Base-by-base conservation (phyloP, 1,284 basidiomycete genomes). In the Pyrrhoderma lamaoense region DNA sequence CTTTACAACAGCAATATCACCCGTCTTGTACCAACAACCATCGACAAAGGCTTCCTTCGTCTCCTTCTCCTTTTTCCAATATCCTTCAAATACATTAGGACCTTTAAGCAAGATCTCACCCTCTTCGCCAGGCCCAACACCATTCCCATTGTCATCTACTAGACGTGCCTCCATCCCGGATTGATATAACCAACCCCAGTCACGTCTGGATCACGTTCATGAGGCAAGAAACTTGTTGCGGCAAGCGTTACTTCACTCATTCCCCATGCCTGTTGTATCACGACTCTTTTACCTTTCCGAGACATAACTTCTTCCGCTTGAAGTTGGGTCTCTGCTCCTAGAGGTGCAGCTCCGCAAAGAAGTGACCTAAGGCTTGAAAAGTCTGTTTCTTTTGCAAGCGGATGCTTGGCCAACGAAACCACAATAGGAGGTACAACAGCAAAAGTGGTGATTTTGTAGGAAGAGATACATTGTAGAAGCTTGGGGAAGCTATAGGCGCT, bases 1-100 rank as follows among this genome's bases (percentile, higher is more conserved):
- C 49, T 85, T 73, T 53, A 70, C 64, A 3, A 78, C 83, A 59
- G 82, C 77, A 59, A 74, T 69, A 64, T 89, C 86, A 1, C 87
- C 87, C 0, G 85, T 89, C 48, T 68, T 70, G 27, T 89, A 58
- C 86, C 87, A 89, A 9, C 83, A 85, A 49, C 72, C 65, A 18
- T 61, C 64, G 2, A 76, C 61, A 61, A 89, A 88, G 0, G 83
- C 79, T 57, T 79, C 76, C 48, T 67, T 66, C 8, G 78, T 86
- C 0, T 83, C 80, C 54, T 75, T 70, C 52, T 77, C 73, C 61
- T 89, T 83, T 42, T 77, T 73, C 76, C 75, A 85, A 62, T 89
- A 89, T 0, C 86, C 86, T 0, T 77, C 60, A 0, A 76, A 74
- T 43, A 85, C 61, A 57, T 76, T 82, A 0, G 53, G 62, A 59